Conservation (phyloP, 805 yeast genomes). For the Lachancea sp. region DNA sequence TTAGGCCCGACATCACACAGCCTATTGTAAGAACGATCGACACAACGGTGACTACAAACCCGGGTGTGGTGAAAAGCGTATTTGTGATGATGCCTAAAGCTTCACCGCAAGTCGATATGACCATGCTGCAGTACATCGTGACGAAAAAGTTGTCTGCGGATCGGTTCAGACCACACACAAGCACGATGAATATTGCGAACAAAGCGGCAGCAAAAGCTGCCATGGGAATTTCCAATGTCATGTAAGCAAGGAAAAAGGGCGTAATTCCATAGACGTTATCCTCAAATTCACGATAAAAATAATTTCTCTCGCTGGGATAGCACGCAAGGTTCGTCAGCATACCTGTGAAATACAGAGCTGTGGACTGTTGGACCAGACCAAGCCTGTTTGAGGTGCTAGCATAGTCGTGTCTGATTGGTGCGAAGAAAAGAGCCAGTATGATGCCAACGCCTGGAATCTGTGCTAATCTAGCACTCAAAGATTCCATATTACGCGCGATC, state of each 20-base stretch:
- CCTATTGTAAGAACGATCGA: conserved; percentile 63
- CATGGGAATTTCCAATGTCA: conserved; percentile 30
- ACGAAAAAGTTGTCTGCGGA: conserved; percentile 62
- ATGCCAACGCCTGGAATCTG: conserved; percentile 62
- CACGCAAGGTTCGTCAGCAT: conserved; percentile 70
- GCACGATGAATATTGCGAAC: conserved; percentile 55
- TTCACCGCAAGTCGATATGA: conserved; percentile 70
- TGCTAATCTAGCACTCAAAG: conserved; percentile 54
- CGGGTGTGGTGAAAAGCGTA: conserved; percentile 65
- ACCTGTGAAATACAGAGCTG: conserved; percentile 71
- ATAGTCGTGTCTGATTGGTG: conserved; percentile 44
- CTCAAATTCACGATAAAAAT: conserved; percentile 71
- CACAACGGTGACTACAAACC: conserved; percentile 71
- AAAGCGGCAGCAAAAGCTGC: conserved; percentile 14
- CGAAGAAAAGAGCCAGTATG: conserved; percentile 60
- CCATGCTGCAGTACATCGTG: conserved; percentile 46
- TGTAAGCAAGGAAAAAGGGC: conserved; percentile 47
- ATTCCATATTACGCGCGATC: conserved; percentile 48
- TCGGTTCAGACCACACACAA: conserved; percentile 69
- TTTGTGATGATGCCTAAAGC: conserved; percentile 78
- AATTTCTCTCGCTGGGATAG: conserved; percentile 66
- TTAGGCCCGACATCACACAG: conserved; percentile 75
- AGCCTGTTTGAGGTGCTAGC: conserved; percentile 58
- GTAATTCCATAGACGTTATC: conserved; percentile 63
- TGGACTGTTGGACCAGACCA: conserved; percentile 69